Conservation (phyloP, 208 protist genomes). For the Acanthamoeba rhysodes region DNA sequence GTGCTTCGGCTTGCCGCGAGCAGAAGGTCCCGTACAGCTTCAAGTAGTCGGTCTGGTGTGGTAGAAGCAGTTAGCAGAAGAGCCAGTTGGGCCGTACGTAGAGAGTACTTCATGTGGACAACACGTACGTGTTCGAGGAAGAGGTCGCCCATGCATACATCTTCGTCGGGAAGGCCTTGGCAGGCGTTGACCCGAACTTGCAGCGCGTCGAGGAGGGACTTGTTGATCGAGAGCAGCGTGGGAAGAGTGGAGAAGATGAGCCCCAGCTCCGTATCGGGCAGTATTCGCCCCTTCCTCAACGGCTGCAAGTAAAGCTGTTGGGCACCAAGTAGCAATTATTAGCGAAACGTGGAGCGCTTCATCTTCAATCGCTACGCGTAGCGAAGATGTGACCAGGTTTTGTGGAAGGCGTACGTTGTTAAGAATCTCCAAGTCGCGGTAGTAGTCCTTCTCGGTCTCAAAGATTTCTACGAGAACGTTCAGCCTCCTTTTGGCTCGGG, state of each 20-base stretch:
- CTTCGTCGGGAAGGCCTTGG: slow-evolving; percentile 15
- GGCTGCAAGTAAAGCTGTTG: slow-evolving; percentile 23
- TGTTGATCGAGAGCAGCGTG: slow-evolving; percentile 5
- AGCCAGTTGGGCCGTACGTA: too few species aligned
- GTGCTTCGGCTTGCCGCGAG: slow-evolving; percentile 27
- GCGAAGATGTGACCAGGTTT: neutral
- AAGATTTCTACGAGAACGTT: neutral
- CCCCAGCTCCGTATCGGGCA: slow-evolving; percentile 2
- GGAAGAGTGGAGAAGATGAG: slow-evolving; percentile 37
- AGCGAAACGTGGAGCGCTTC: too few species aligned
- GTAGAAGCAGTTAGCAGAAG: neutral
- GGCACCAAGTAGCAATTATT: neutral
- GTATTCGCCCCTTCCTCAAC: slow-evolving; percentile 10
- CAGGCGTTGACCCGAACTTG: neutral
- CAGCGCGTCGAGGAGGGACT: slow-evolving; percentile 29
- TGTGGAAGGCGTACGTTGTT: neutral
- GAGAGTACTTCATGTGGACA: neutral
- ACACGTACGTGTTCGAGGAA: slow-evolving; percentile 23
- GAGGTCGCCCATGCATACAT: slow-evolving; percentile 16
- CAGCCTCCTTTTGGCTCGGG: neutral
- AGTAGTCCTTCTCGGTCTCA: slow-evolving; percentile 47
- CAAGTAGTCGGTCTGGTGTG: slow-evolving; percentile 15
- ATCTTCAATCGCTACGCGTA: neutral
- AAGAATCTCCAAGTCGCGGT: slow-evolving; percentile 34
- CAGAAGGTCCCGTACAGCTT: slow-evolving; percentile 53